phyloP scores from a whole-genome alignment of 257 asterid genomes.

The Fraxinus excelsior region DNA sequence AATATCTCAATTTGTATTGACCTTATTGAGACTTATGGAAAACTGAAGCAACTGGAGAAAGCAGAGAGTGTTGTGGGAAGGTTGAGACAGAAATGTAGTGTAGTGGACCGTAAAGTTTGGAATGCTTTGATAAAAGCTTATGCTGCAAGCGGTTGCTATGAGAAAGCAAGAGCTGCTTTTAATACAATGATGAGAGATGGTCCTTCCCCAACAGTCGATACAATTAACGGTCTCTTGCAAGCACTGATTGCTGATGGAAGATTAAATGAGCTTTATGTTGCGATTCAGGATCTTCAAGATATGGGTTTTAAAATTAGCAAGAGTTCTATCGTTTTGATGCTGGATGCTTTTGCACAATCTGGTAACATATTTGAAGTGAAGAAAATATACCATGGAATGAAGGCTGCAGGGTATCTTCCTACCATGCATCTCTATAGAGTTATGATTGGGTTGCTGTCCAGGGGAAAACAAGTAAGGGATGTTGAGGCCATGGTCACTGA shows the following conservation, averaged over 20 bases:
- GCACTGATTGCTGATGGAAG: conserved; percentile 82
- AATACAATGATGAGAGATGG: conserved; percentile 91
- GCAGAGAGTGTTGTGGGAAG: conserved; percentile 74
- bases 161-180: conserved; percentile 94
- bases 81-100: conserved; percentile 50
- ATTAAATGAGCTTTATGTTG: conserved; percentile 84
- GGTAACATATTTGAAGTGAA: conserved; percentile 82
- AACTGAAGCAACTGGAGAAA: conserved; percentile 66
- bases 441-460: conserved; percentile 74
- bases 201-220: conserved; percentile 84
- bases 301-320: conserved; percentile 94
- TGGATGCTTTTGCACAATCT: conserved; percentile 88
- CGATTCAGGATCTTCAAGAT: conserved; percentile 92
- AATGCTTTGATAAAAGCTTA: conserved; percentile 82
- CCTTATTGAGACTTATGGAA: conserved; percentile 82
- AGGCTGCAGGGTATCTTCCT: conserved; percentile 90
- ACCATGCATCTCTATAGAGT: conserved; percentile 95
- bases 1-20: conserved; percentile 50
- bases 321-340: conserved; percentile 81
- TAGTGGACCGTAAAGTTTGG: conserved; percentile 74
- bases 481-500: conserved; percentile 86
- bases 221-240: conserved; percentile 75
- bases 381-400: conserved; percentile 89
- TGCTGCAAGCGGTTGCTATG: conserved; percentile 81
- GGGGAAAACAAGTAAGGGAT: conserved; percentile 77